These are phyloP conservation scores for Perkinsus olseni DNA, from an alignment of 169 alveolate genomes.

Conservation along the genomic window DNA sequence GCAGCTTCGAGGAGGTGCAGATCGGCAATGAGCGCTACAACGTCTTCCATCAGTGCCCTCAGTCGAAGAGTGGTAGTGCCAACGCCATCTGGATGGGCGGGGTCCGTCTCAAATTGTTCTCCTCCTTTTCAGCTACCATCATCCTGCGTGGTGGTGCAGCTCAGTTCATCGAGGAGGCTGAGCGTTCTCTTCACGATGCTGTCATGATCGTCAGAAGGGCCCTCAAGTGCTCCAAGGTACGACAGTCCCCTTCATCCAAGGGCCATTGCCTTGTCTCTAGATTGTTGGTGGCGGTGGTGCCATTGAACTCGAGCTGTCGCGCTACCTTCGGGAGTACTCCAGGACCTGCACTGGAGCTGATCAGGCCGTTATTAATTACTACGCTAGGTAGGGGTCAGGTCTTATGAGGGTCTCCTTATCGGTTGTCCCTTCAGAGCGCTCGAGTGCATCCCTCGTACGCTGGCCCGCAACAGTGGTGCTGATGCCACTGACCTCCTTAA, in stretches of 20 bases:
- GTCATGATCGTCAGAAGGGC: slow-evolving; percentile 90
- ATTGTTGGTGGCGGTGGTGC: slow-evolving; percentile 97
- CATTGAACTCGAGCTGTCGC: slow-evolving; percentile 76
- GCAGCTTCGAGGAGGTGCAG: slow-evolving; percentile 91
- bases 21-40: slow-evolving; percentile 94
- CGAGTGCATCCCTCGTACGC: slow-evolving; percentile 89
- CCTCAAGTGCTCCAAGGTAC: slow-evolving; percentile 66
- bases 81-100: too few species aligned
- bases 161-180: slow-evolving; percentile 95
- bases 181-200: slow-evolving; percentile 93
- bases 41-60: slow-evolving; percentile 83
- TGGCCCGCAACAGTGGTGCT: slow-evolving; percentile 94
- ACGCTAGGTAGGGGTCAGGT: slow-evolving; percentile 44
- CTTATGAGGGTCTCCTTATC: not conserved
- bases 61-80: not conserved
- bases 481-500: slow-evolving; percentile 86
- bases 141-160: slow-evolving; percentile 97
- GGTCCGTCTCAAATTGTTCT: too few species aligned
- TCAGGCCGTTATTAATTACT: slow-evolving; percentile 81
- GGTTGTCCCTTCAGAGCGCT: slow-evolving; percentile 62
- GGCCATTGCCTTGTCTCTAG: not conserved
- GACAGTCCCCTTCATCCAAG: not conserved
- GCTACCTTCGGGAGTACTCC: slow-evolving; percentile 62
- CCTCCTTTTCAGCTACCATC: slow-evolving; percentile 63
- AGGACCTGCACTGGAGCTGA: slow-evolving; percentile 80